Conservation (phyloP, 1,139 yeast species). For the Tardiomyces digboiensis region DNA sequence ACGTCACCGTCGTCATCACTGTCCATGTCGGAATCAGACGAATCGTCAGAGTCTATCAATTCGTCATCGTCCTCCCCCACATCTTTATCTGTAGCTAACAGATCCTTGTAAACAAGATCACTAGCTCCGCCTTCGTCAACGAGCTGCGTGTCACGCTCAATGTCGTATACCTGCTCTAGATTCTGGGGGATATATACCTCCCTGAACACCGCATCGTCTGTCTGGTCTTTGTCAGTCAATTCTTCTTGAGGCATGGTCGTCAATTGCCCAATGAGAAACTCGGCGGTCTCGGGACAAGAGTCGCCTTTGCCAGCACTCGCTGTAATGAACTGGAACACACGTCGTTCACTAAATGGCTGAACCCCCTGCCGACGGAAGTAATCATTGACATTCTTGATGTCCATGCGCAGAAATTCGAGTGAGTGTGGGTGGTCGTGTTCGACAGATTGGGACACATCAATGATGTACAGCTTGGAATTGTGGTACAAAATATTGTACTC, state of each 20-base stretch:
- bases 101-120: constrained; percentile 42
- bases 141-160: constrained; percentile 79
- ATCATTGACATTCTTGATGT: constrained; percentile 89
- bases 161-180: constrained; percentile 35
- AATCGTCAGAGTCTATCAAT: constrained; percentile 24
- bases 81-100: constrained; percentile 22
- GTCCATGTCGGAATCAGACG: constrained; percentile 29
- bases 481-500: constrained; percentile 90
- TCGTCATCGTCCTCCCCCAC: constrained; percentile 26
- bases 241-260: constrained; percentile 26
- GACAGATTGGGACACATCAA: constrained; percentile 96
- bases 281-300: constrained; percentile 18
- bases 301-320: constrained; percentile 13
- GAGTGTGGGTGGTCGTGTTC: constrained; percentile 99
- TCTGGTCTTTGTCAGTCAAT: constrained; percentile 38
- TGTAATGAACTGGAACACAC: constrained; percentile 66
- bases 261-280: constrained; percentile 21
- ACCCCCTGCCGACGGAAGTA: constrained; percentile 72
- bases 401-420: constrained; percentile 91
- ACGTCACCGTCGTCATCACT: constrained; percentile 32
- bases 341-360: constrained; percentile 70
- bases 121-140: constrained; percentile 76
- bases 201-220: constrained; percentile 83
- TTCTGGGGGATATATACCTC: constrained; percentile 76
- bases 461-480: constrained; percentile 67